Evolutionary conservation across 305 asterid genomes (phyloP).

Genomic region (Withania somnifera): DNA sequence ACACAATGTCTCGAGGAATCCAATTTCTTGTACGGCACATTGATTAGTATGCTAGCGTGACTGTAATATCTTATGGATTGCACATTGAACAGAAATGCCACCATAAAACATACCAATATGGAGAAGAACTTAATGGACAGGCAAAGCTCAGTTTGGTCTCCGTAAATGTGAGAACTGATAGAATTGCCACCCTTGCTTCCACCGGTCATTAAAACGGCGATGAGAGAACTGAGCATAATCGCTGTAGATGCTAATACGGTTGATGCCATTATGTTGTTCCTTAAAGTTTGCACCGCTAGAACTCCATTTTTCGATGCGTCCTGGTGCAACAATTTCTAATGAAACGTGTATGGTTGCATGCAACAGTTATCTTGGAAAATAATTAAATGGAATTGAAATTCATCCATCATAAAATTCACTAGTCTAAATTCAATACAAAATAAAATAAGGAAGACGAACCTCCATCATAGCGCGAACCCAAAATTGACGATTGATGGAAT

Average conservation of each 20-base stretch:
- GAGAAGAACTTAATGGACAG: slow-evolving; percentile 55
- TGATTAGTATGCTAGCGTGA: slow-evolving; percentile 78
- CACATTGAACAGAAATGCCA: slow-evolving; percentile 64
- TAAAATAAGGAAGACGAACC: too few relatives aligned
- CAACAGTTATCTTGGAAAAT: too few relatives aligned
- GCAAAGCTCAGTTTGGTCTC: slow-evolving; percentile 28
- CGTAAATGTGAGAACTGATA: slow-evolving; percentile 11
- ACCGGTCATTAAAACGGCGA: slow-evolving; percentile 61
- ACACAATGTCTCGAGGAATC: slow-evolving; percentile 8
- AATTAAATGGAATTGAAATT: too few relatives aligned
- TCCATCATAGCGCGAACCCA: too few relatives aligned
- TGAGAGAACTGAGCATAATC: slow-evolving; percentile 66
- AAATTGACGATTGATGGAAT: too few relatives aligned
- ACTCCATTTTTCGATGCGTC: slow-evolving; percentile 14
- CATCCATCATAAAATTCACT: too few relatives aligned
- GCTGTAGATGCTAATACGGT: slow-evolving; percentile 76
- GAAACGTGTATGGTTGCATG: too few relatives aligned
- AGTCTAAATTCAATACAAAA: too few relatives aligned
- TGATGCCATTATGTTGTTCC: slow-evolving; percentile 93
- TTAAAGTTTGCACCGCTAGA: slow-evolving; percentile 68
- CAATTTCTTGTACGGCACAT: slow-evolving; percentile 38
- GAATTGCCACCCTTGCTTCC: slow-evolving; percentile 11
- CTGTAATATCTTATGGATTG: slow-evolving; percentile 83
- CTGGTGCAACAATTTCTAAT: not conserved
- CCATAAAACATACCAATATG: slow-evolving; percentile 55